These are phyloP conservation scores for Cardamine occulta DNA, from an alignment of 345 rosid genomes.

Conservation along the genomic window DNA sequence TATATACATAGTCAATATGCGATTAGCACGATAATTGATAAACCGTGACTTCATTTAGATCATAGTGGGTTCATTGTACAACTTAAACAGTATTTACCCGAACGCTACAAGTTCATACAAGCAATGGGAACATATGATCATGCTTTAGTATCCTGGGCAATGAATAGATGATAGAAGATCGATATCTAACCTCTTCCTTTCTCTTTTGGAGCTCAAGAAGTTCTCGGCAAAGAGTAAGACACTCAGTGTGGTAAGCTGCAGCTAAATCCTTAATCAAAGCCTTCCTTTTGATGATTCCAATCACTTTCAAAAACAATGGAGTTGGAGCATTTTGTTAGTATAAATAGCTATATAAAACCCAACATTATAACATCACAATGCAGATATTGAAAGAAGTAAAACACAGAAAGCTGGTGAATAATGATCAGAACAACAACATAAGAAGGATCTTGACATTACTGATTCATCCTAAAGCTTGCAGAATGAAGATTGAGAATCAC, in stretches of 20 bases:
- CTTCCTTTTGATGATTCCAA: conserved; percentile 92
- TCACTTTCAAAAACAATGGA: conserved; percentile 53
- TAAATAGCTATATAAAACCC: background rate
- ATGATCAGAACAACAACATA: conserved; percentile 10
- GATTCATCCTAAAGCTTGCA: background rate
- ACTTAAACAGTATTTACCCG: background rate
- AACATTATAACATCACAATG: background rate
- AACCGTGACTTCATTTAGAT: background rate
- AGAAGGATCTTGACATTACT: background rate
- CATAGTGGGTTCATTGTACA: background rate
- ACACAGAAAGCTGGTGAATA: background rate
- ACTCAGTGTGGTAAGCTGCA: conserved; percentile 78
- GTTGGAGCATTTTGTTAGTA: conserved; percentile 4
- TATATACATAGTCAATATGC: background rate
- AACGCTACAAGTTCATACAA: conserved; percentile 6
- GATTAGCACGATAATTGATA: background rate
- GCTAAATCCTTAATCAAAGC: conserved; percentile 92
- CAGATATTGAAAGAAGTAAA: background rate
- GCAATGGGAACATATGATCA: background rate
- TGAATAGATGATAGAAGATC: conserved; percentile 7
- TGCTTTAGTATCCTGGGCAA: background rate
- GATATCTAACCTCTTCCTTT: conserved; percentile 67
- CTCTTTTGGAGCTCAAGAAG: conserved; percentile 82
- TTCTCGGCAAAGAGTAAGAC: conserved; percentile 81
- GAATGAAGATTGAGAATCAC: background rate